Evolutionary conservation across 2,329 filamentous ascomycete genomes (phyloP).

Genomic region (Colletotrichum agaves): DNA sequence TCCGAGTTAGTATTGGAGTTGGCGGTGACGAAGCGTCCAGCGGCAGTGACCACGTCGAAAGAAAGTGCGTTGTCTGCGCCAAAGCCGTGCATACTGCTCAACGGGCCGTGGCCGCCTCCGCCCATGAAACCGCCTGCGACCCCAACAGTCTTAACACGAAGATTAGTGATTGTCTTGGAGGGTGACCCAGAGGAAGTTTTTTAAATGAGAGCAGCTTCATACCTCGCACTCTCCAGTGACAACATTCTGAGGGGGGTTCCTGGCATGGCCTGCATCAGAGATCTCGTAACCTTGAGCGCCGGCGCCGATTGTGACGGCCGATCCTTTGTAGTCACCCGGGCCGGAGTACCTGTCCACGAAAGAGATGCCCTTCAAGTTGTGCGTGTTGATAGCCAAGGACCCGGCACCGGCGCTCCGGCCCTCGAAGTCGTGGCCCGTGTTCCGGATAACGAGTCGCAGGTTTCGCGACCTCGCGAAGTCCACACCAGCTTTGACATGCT

Average conservation of each 20-base stretch:
- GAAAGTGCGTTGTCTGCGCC: conserved; percentile 61
- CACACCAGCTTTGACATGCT: conserved; percentile 46
- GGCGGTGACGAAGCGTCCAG: conserved; percentile 57
- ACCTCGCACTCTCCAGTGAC: conserved; percentile 64
- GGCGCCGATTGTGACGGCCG: conserved; percentile 63
- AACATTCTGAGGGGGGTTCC: conserved; percentile 53
- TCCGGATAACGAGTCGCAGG: conserved; percentile 64
- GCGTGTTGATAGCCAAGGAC: conserved; percentile 66
- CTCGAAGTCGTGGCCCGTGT: conserved; percentile 67
- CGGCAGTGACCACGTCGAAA: conserved; percentile 57
- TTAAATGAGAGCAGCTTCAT: not conserved
- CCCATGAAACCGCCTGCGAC: conserved; percentile 70
- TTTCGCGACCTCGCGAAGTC: conserved; percentile 50
- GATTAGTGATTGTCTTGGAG: not conserved
- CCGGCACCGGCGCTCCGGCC: conserved; percentile 73
- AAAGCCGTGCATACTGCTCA: conserved; percentile 56
- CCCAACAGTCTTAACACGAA: conserved; percentile 58
- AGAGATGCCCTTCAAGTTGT: conserved; percentile 60
- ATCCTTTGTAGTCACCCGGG: conserved; percentile 57
- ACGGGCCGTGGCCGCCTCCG: conserved; percentile 66
- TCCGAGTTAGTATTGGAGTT: conserved; percentile 58
- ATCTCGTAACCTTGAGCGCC: conserved; percentile 61
- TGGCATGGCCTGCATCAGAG: conserved; percentile 52
- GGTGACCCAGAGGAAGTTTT: not conserved
- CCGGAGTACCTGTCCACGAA: conserved; percentile 51